Evolutionary conservation across 495 filamentous ascomycete genomes (phyloP), one percentile per base, ranked within the genome.

Genomic region (Tuber brumale): DNA sequence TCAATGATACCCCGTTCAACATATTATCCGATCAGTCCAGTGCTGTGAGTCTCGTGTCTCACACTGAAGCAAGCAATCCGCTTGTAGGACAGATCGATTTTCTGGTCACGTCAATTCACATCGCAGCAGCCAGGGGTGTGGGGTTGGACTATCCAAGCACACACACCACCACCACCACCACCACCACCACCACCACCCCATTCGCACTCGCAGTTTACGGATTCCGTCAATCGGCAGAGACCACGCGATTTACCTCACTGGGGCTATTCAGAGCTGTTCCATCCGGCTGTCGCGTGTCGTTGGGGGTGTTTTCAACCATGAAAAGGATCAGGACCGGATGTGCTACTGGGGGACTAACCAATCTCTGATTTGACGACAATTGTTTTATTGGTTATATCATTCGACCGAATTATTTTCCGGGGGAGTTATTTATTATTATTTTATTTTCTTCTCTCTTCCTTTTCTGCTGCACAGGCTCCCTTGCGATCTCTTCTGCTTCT

Each of bases 41-140:
- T 1, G 57, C 78, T 48, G 72, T 46, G 61, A 79, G 77, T 80
- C 76, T 80, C 42, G 76, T 81, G 80, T 82, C 80, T 82, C 80
- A 81, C 80, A 66, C 80, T 82, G 76, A 79, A 73, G 79, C 79
- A 82, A 79, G 79, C 79, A 81, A 81, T 81, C 76, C 76, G 80
- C 73, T 79, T 81, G 80, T 81, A 72, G 80, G 80, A 81, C 80
- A 81, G 78, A 80, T 80, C 78, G 78, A 80, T 80, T 80, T 80
- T 80, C 78, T 80, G 78, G 80, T 82, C 80, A 82, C 79, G 79
- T 81, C 80, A 82, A 82, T 80, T 80, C 78, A 82, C 76, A 81
- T 81, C 79, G 79, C 80, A 81, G 74, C 73, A 79, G 73, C 78
- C 78, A 80, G 78, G 78, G 78, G 78, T 80, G 78, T 80, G 78